phyloP scores from a whole-genome alignment of 805 yeast species.

The Limtongozyma cylindracea region DNA sequence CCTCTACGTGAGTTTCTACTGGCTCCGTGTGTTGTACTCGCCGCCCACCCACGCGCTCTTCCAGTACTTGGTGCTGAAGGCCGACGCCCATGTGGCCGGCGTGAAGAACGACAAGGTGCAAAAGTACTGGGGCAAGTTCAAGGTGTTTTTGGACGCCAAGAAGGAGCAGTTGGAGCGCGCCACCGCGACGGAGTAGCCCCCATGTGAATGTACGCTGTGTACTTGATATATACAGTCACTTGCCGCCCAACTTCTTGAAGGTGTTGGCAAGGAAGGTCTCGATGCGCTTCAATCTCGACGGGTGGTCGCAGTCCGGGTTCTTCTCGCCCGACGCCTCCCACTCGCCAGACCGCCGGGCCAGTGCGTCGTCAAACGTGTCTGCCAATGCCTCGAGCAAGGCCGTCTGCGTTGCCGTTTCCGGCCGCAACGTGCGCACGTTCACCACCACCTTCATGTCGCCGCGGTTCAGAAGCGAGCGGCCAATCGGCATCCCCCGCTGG shows the following conservation, averaged over 20 bases:
- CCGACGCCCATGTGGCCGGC: constrained; percentile 15
- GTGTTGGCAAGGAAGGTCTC: constrained; percentile 33
- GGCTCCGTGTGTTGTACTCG: constrained; percentile 43
- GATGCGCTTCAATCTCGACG: constrained; percentile 24
- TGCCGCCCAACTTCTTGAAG: constrained; percentile 5
- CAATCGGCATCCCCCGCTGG: constrained; percentile 66
- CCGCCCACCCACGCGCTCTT: constrained; percentile 18
- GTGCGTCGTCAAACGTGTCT: constrained; percentile 59
- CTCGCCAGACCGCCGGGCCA: constrained; percentile 69
- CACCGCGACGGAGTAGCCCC: no score
- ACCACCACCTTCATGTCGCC: constrained; percentile 67
- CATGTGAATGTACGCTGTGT: no score
- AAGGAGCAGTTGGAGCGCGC: no score
- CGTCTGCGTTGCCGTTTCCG: constrained; percentile 63
- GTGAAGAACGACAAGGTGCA: constrained; percentile 18
- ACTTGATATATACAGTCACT: not conserved
- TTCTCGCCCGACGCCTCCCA: no score
- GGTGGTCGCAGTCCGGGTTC: no score
- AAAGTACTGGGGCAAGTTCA: constrained; percentile 11
- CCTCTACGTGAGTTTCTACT: constrained; percentile 30
- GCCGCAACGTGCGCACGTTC: constrained; percentile 45
- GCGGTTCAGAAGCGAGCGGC: constrained; percentile 22
- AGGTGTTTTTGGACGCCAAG: constrained; percentile 8
- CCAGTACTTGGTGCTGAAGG: constrained; percentile 11
- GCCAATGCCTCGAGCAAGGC: constrained; percentile 88